Conservation (phyloP, 164 flowering plant species). For the Dillenia suffruticosa region DNA sequence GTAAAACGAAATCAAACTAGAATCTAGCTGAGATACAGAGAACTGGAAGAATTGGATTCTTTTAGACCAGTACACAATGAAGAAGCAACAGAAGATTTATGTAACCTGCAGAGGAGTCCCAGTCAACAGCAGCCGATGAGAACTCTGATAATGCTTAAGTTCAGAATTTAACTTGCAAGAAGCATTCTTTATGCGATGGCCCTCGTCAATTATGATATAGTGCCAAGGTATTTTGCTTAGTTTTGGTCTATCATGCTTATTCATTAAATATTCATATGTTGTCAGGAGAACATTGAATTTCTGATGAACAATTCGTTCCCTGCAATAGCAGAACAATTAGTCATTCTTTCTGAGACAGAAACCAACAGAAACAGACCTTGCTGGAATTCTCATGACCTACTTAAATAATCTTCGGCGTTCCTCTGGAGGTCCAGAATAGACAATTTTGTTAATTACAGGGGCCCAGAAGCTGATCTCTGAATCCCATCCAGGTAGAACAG, state of each 20-base stretch:
- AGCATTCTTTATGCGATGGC: slow-evolving; percentile 96
- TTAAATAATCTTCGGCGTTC: slow-evolving; percentile 85
- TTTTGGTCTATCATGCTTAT: slow-evolving; percentile 95
- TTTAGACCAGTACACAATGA: neutral
- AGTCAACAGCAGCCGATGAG: slow-evolving; percentile 88
- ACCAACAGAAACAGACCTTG: neutral
- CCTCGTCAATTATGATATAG: slow-evolving; percentile 96
- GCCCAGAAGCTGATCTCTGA: slow-evolving; percentile 91
- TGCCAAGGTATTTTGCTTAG: slow-evolving; percentile 93
- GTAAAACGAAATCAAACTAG: neutral
- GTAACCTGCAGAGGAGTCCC: slow-evolving; percentile 96
- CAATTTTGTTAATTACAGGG: slow-evolving; percentile 71
- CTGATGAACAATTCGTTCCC: slow-evolving; percentile 87
- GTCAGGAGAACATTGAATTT: slow-evolving; percentile 97
- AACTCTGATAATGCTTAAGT: slow-evolving; percentile 83
- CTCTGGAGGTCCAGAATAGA: slow-evolving; percentile 96
- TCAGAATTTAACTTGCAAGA: slow-evolving; percentile 98
- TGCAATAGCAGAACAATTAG: slow-evolving; percentile 24
- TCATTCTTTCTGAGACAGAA: neutral
- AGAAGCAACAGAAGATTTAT: slow-evolving; percentile 1
- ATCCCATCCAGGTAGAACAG: slow-evolving; percentile 94
- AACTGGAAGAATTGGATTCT: neutral
- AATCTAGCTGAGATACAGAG: slow-evolving; percentile 1
- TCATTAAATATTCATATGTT: slow-evolving; percentile 96
- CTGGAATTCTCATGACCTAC: slow-evolving; percentile 35